Evolutionary conservation across 192 early-diverging fungal species (phyloP).

Genomic region (Coemansia sp.): DNA sequence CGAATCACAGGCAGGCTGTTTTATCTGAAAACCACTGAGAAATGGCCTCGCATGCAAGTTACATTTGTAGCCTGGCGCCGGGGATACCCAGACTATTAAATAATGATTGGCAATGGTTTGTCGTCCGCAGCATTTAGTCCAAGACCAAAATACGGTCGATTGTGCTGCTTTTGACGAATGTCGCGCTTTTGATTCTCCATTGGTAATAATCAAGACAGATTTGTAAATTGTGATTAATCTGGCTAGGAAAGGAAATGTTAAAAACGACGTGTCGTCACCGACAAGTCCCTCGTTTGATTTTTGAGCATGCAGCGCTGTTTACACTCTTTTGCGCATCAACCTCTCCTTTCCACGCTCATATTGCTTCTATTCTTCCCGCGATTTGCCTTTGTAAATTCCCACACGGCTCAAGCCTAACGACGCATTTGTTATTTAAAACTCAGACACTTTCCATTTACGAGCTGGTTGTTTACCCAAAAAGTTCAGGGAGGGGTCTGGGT

Average conservation of each 20-base stretch:
- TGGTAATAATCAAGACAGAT: not conserved
- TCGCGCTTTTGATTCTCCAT: not conserved
- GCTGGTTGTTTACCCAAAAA: not conserved
- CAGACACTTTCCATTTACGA: not conserved
- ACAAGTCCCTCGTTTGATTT: too few species aligned
- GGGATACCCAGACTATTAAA: too few species aligned
- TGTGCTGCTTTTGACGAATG: not conserved
- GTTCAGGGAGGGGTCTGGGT: too few species aligned
- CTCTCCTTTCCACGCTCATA: not conserved
- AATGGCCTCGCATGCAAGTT: too few species aligned
- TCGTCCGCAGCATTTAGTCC: too few species aligned
- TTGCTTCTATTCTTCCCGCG: not conserved
- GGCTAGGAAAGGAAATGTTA: not conserved
- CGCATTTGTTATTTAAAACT: constrained; percentile 6
- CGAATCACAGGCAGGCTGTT: constrained; percentile 2
- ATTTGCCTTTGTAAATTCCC: constrained; percentile 3
- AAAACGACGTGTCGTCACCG: not conserved
- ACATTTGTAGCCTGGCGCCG: not conserved
- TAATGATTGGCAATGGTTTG: too few species aligned
- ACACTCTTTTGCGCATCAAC: too few species aligned
- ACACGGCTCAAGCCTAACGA: not conserved
- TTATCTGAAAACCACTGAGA: not conserved
- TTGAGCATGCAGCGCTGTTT: too few species aligned
- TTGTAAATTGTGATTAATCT: not conserved
- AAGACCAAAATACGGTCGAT: not conserved